phyloP scores from a whole-genome alignment of 768 basidiomycete genomes.

The Gloeophyllum trabeum region DNA sequence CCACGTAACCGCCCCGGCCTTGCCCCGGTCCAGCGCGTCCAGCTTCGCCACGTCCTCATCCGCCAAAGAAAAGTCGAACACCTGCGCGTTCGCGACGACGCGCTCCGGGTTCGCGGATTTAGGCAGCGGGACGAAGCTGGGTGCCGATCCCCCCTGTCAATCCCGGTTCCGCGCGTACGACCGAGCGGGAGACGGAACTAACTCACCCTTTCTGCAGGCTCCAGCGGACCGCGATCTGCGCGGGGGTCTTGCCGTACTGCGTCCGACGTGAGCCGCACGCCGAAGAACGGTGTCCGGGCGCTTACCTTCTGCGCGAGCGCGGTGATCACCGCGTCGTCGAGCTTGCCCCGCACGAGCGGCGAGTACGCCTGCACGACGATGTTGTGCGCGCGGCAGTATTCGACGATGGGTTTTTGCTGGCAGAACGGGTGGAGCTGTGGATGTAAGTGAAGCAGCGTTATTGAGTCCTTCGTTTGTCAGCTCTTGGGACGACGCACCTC shows the following conservation, averaged over 20 bases:
- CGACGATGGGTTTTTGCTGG: conserved; percentile 70
- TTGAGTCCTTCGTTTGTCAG: neutral
- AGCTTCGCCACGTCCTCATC: conserved; percentile 54
- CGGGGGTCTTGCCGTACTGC: conserved; percentile 48
- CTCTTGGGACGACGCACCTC: conserved; percentile 38
- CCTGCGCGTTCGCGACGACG: conserved; percentile 59
- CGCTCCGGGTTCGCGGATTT: conserved; percentile 66
- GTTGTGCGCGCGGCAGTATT: conserved; percentile 36
- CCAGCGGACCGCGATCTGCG: conserved; percentile 85
- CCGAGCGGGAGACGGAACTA: neutral
- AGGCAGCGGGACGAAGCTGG: conserved; percentile 71
- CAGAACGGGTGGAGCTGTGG: conserved; percentile 68
- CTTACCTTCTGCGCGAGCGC: conserved; percentile 15
- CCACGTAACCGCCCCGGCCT: conserved; percentile 70
- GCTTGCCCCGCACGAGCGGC: conserved; percentile 17
- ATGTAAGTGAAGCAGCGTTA: neutral
- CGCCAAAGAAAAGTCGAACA: conserved; percentile 67
- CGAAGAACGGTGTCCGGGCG: neutral
- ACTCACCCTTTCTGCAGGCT: conserved; percentile 75
- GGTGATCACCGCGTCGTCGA: conserved; percentile 12
- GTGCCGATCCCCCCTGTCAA: neutral
- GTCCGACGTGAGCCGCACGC: neutral
- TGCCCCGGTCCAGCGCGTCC: conserved; percentile 62
- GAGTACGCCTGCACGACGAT: conserved; percentile 28
- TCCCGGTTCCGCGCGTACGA: neutral